Evolutionary conservation across 2,329 filamentous ascomycete genomes (phyloP), one percentile per base, ranked within the genome.

Genomic region (Exophiala oligosperma): DNA sequence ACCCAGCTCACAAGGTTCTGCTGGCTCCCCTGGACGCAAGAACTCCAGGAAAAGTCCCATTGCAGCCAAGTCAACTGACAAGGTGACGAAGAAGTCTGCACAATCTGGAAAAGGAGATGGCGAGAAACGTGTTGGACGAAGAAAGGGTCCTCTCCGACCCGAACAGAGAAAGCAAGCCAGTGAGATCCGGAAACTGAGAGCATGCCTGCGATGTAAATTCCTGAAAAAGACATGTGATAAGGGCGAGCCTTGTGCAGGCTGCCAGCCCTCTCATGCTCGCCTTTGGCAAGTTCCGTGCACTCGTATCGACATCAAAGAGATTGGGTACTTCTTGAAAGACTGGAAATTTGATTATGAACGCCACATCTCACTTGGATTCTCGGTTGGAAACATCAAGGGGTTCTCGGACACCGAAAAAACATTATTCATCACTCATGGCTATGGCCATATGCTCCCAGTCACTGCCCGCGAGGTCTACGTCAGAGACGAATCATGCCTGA

Each of bases 151-250:
- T 59, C 84, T 97, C 66, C 83, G 92, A 69, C 92, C 92, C 9
- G 93, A 97, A 74, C 93, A 97, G 79, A 85, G 93, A 67, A 95
- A 96, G 77, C 93, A 97, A 76, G 93, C 93, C 26, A 94, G 92
- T 70, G 93, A 97, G 76, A 97, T 97, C 72, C 87, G 93, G 73
- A 97, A 97, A 77, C 81, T 97, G 68, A 85, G 93, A 71, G 93
- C 93, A 49, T 97, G 93, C 74, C 80, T 97, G 68, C 88, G 93
- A 65, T 97, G 93, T 84, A 97, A 97, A 79, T 97, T 97, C 80
- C 82, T 97, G 73, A 97, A 97, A 84, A 97, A 97, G 84, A 97
- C 93, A 49, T 97, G 93, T 72, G 93, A 97, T 76, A 97, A 95
- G 80, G 93, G 93, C 64, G 92, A 97, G 78, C 93, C 93, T 57